Evolutionary conservation across 2,329 filamentous ascomycete species (phyloP).

Genomic region (Orbilia oligospora): DNA sequence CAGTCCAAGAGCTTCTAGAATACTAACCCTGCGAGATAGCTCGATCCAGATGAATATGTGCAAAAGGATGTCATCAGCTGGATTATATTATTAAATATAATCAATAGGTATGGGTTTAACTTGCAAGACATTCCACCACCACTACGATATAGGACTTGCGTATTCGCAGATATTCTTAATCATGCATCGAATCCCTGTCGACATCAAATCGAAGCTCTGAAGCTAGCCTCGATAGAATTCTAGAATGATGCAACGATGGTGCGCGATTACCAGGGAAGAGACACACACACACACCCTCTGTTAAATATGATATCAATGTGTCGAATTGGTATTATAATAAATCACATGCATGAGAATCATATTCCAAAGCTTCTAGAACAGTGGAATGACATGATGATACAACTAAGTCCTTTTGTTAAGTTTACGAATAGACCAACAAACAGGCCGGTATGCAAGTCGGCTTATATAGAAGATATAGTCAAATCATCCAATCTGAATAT

Average conservation of each 20-base stretch:
- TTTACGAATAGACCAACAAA: no score
- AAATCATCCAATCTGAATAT: no score
- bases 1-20: neutral
- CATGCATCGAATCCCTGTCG: neutral
- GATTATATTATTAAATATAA: neutral
- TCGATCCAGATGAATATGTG: neutral
- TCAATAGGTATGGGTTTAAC: neutral
- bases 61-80: neutral
- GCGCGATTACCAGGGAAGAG: neutral
- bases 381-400: neutral
- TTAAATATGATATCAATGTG: neutral
- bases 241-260: neutral
- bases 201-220: neutral
- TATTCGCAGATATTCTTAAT: neutral
- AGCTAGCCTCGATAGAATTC: no score
- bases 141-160: neutral
- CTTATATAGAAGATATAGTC: no score
- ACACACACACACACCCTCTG: neutral
- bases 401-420: no score
- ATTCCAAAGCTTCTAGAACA: neutral
- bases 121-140: neutral
- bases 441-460: no score
- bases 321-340: neutral
- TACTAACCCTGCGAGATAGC: neutral
- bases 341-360: constrained; percentile 1